Percentiles rank a stretch among this genome's conserved stretches.
Conservation (phyloP, 768 basidiomycete genomes). For the Trametes meyenii region DNA sequence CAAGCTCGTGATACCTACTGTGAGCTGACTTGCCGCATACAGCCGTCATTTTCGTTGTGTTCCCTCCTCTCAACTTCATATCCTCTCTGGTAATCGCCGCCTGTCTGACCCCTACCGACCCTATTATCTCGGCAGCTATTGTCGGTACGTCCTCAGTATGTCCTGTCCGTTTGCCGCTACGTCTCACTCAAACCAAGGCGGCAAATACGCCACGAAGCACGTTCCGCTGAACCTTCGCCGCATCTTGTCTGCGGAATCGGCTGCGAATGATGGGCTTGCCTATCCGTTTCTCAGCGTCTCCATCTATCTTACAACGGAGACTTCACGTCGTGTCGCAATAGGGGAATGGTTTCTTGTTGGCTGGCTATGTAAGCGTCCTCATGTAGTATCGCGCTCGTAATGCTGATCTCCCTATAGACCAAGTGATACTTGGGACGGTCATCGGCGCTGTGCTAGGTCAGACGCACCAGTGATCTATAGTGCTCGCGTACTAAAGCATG, state of each 20-base stretch:
- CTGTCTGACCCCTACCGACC: constrained; percentile 92
- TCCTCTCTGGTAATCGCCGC: constrained; percentile 87
- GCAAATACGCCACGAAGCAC: constrained; percentile 67
- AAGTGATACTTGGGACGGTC: constrained; percentile 75
- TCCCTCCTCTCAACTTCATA: constrained; percentile 71
- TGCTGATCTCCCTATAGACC: constrained; percentile 49
- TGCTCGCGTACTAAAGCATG: background rate
- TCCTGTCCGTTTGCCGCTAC: background rate
- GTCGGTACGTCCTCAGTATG: constrained; percentile 46
- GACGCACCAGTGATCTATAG: background rate
- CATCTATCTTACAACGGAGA: constrained; percentile 81
- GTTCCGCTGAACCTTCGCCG: constrained; percentile 78
- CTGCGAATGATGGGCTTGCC: constrained; percentile 94
- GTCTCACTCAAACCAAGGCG: constrained; percentile 46
- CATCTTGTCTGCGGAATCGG: constrained; percentile 86
- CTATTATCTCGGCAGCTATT: constrained; percentile 86
- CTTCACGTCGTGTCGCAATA: constrained; percentile 61
- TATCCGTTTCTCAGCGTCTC: constrained; percentile 91
- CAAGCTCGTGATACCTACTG: background rate
- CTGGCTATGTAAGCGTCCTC: constrained; percentile 65
- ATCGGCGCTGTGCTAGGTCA: constrained; percentile 62
- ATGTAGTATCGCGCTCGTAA: no score
- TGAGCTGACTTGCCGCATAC: constrained; percentile 4
- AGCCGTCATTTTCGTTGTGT: constrained; percentile 71
- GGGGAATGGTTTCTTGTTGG: constrained; percentile 87